These are phyloP conservation scores for Trichoderma hamatum DNA, from an alignment of 2,329 filamentous ascomycete genomes.

Conservation along the genomic window DNA sequence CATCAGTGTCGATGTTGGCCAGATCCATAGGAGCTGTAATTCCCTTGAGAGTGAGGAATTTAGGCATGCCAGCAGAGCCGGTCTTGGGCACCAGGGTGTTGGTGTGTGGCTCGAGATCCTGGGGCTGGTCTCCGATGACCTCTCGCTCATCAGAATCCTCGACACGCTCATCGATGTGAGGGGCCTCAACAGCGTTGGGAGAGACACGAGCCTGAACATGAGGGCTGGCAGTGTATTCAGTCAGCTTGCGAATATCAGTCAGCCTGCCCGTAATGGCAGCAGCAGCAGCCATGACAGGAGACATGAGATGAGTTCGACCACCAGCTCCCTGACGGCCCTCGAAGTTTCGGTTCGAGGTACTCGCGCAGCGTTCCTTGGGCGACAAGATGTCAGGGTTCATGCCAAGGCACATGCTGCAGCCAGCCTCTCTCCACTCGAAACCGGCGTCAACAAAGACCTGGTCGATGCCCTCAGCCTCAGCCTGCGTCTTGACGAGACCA, in stretches of 20 bases:
- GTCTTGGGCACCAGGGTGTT: slow-evolving; percentile 57
- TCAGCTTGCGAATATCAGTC: slow-evolving; percentile 83
- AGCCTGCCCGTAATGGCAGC: slow-evolving; percentile 89
- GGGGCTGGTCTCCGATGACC: slow-evolving; percentile 58
- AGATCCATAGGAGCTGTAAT: slow-evolving; percentile 86
- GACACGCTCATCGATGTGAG: slow-evolving; percentile 57
- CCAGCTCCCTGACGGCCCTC: slow-evolving; percentile 93
- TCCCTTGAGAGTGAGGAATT: slow-evolving; percentile 82
- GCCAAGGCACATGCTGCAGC: slow-evolving; percentile 97
- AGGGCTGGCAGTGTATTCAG: slow-evolving; percentile 60
- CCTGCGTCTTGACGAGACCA: slow-evolving; percentile 88
- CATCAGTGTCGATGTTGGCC: slow-evolving; percentile 96
- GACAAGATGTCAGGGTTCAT: slow-evolving; percentile 99
- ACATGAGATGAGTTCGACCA: slow-evolving; percentile 93
- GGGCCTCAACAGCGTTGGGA: slow-evolving; percentile 40
- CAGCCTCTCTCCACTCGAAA: slow-evolving; percentile 97
- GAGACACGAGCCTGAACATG: slow-evolving; percentile 60
- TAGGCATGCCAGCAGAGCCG: slow-evolving; percentile 68
- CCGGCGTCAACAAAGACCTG: slow-evolving; percentile 90
- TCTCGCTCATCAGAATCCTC: slow-evolving; percentile 56
- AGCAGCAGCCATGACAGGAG: slow-evolving; percentile 93
- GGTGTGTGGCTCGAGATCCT: slow-evolving; percentile 66
- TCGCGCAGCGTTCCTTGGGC: slow-evolving; percentile 89
- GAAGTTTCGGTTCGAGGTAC: slow-evolving; percentile 96
- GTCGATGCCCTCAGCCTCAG: slow-evolving; percentile 89